Percentiles rank a stretch among this genome's conserved stretches.
These are phyloP conservation scores for Paralagenidium karlingii DNA, from an alignment of 352 stramenopile genomes.

Conservation along the genomic window DNA sequence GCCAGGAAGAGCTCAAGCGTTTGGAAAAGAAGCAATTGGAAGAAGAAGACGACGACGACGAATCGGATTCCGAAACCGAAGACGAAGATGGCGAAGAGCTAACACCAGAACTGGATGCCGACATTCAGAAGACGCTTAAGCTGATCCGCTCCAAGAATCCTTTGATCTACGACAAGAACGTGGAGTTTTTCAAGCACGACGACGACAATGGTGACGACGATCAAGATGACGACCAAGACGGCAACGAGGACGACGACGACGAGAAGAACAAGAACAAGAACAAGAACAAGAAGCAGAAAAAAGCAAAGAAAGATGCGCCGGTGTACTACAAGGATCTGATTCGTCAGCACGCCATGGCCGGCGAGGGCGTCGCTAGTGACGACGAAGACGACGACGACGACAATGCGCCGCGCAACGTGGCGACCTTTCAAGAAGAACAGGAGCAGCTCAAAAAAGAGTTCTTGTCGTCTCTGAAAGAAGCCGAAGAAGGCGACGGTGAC, in stretches of 20 bases:
- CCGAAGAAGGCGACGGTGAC: slow-evolving; percentile 16
- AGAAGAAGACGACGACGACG: slow-evolving; percentile 32
- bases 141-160: slow-evolving; percentile 87
- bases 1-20: slow-evolving; percentile 61
- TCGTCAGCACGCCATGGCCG: slow-evolving; percentile 88
- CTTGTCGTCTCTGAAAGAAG: slow-evolving; percentile 25
- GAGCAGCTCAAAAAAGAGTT: slow-evolving; percentile 56
- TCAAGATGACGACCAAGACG: slow-evolving; percentile 10
- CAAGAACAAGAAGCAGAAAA: slow-evolving; percentile 15
- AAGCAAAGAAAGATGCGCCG: slow-evolving; percentile 14
- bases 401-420: slow-evolving; percentile 14
- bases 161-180: slow-evolving; percentile 85
- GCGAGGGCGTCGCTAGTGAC: slow-evolving; percentile 47
- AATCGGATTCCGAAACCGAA: slow-evolving; percentile 70
- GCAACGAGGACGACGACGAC: slow-evolving; percentile 4
- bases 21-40: slow-evolving; percentile 28
- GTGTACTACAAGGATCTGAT: slow-evolving; percentile 94
- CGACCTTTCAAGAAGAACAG: slow-evolving; percentile 62
- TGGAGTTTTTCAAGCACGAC: slow-evolving; percentile 79
- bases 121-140: slow-evolving; percentile 78
- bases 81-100: slow-evolving; percentile 77
- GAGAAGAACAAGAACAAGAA: slow-evolving; percentile 14
- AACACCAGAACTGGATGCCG: slow-evolving; percentile 48
- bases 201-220: slow-evolving; percentile 12
- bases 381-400: slow-evolving; percentile 60